Base-by-base conservation (phyloP, 2,329 filamentous ascomycete species). In the Penicillium capsulatum region DNA sequence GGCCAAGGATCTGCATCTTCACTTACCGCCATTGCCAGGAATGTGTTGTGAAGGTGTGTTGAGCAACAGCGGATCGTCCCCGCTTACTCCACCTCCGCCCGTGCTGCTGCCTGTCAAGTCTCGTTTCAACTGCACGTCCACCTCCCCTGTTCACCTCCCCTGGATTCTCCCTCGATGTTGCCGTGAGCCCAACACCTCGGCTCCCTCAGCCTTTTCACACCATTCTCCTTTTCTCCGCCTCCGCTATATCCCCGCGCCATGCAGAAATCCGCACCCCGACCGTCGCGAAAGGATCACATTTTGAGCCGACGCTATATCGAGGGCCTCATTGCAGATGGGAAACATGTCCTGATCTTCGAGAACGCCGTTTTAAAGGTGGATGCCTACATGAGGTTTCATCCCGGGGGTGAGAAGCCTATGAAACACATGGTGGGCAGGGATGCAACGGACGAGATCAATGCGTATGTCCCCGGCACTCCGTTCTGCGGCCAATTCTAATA, bases 371-470 rank as follows among this genome's bases (percentile, higher is more conserved):
- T 97, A 52, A 95, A 89, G 68, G 81, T 88, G 20, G 91, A 97
- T 64, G 76, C 83, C 27, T 98, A 89, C 87, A 70, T 94, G 36
- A 80, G 80, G 37, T 96, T 86, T 59, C 92, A 97, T 58, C 92
- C 92, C 9, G 92, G 92, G 41, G 92, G 92, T 53, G 83, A 91
- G 56, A 92, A 89, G 67, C 79, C 91, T 38, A 94, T 98, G 50
- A 73, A 80, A 61, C 92, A 98, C 61, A 92, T 96, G 88, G 79
- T 97, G 45, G 89, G 89, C 46, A 80, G 84, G 67, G 89, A 95
- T 78, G 91, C 88, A 35, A 96, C 91, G 8, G 90, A 96, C 64
- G 92, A 97, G 67, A 83, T 97, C 46, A 87, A 84, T 64, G 86
- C 83, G 87, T 96, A 76, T 35, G 83, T 73, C 44, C 39, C 39